Evolutionary conservation across 2,329 filamentous ascomycete species (phyloP).

Genomic region (Botrytis sinoallii): DNA sequence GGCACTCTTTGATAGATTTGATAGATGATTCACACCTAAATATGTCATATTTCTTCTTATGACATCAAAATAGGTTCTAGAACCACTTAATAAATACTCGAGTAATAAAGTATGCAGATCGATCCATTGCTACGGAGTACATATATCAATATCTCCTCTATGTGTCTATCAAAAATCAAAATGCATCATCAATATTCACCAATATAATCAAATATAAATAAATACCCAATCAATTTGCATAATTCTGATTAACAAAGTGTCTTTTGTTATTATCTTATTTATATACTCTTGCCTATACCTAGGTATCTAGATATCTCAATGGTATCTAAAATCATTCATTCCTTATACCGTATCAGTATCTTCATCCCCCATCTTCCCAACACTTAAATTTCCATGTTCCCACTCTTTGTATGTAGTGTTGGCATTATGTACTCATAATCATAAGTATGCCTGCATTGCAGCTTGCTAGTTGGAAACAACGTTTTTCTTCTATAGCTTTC

Average conservation of each 20-base stretch:
- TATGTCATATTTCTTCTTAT: not conserved
- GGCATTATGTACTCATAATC: not conserved
- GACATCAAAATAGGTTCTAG: not conserved
- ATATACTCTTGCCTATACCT: not conserved
- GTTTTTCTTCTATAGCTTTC: not conserved
- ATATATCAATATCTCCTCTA: not conserved
- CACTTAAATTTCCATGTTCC: not conserved
- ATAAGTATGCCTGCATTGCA: not conserved
- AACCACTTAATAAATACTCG: not conserved
- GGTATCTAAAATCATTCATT: not conserved
- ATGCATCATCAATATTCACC: not conserved
- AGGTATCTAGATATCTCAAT: not conserved
- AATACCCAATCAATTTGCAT: not conserved
- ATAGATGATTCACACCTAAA: not conserved
- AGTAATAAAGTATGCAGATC: not conserved
- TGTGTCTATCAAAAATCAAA: not conserved
- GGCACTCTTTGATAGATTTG: not conserved
- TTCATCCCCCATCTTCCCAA: not conserved
- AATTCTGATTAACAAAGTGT: not conserved
- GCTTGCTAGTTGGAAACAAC: not conserved
- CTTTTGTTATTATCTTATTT: not conserved
- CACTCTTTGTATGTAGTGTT: not conserved
- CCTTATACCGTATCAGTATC: rapidly evolving
- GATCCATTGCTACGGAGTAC: not conserved
- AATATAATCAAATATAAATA: not conserved